Base-by-base conservation (phyloP, 441 rosid genomes). In the Bruguiera hainesii region DNA sequence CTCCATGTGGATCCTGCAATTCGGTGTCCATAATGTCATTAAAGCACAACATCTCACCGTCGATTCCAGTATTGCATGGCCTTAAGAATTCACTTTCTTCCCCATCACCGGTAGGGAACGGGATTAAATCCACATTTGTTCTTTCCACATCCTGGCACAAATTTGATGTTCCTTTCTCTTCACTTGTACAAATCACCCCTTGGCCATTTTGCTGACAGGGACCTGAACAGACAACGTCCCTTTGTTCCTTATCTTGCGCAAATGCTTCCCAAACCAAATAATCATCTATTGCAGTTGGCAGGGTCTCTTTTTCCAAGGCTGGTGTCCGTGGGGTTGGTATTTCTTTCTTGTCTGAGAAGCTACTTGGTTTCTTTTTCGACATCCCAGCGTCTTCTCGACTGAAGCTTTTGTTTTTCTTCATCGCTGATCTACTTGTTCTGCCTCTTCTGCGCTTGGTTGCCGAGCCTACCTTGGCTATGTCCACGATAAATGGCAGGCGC, bases 401-500 rank as follows among this genome's bases (percentile, higher is more conserved):
- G 25, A 26, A 21, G 35, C 25, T 63, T 71, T 72, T 76, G 48
- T 72, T 74, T 58, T 76, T 72, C 66, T 66, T 82, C 72, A 58
- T 71, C 13, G 71, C 76, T 59, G 71, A 58, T 68, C 83, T 69
- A 49, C 74, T 74, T 6, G 76, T 74, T 65, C 83, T 79, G 23
- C 82, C 85, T 8, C 68, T 77, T 74, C 73, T 83, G 21, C 73
- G 72, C 71, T 80, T 80, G 0, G 73, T 6, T 25, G 61, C n/a
- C 28, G 30, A 46, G 42, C 63, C 56, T 23, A 21, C 48, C 35
- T 70, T 75, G 31, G 73, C 49, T 31, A 59, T 30, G 49, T 77
- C 72, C 35, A 57, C 20, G 2, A 65, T 13, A 26, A 64, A 31
- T 0, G 71, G 68, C 7, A 60, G 55, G 7, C 55, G 56, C 35